Evolutionary conservation across 2,329 filamentous ascomycete genomes (phyloP), one percentile per base, ranked within the genome.

Genomic region (Malbranchea zuffiana): DNA sequence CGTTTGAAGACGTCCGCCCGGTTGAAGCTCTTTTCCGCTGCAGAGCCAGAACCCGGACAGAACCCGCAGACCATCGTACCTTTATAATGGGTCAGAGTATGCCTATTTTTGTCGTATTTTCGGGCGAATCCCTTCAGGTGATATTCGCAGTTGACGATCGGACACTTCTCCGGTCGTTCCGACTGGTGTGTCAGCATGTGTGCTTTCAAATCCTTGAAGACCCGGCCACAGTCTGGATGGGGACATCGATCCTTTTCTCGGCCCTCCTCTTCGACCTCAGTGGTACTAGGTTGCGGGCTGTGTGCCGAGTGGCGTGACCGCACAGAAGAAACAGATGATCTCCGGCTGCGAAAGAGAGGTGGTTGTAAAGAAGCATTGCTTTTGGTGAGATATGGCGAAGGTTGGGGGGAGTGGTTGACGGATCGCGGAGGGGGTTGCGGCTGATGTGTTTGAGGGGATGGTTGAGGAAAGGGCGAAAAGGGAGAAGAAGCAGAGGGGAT

Each of bases 11-110:
- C 86, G 48, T 95, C 87, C 41, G 87, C 86, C 39, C 87, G 77
- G 66, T 95, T 94, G 58, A 95, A 95, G 46, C 82, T 88, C 73
- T 94, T 95, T 63, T 94, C 87, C 1, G 82, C 81, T 5, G 85
- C 75, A 3, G 85, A 88, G 3, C 87, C 87, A 18, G 83, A 85
- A 21, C 85, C 84, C 1, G 86, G 84, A 52, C 87, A 94, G 66
- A 94, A 95, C 19, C 85, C 86, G 55, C 87, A 95, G 16, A 94
- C 84, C 87, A 94, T 94, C 32, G 83, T 94, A 26, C 87, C 87
- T 65, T 94, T 94, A 72, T 94, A 95, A 59, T 95, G 87, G 4
- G 87, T 95, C 44, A 94, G 63, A 4, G 86, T 93, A 59, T 95
- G 87, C 29, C 87, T 71, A 63, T 94, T 94, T 71, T 93, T 93